Percentiles rank a stretch among this genome's conserved stretches.
These are phyloP conservation scores for Coprinellus micaceus DNA, from an alignment of 768 basidiomycete species.

Conservation along the genomic window DNA sequence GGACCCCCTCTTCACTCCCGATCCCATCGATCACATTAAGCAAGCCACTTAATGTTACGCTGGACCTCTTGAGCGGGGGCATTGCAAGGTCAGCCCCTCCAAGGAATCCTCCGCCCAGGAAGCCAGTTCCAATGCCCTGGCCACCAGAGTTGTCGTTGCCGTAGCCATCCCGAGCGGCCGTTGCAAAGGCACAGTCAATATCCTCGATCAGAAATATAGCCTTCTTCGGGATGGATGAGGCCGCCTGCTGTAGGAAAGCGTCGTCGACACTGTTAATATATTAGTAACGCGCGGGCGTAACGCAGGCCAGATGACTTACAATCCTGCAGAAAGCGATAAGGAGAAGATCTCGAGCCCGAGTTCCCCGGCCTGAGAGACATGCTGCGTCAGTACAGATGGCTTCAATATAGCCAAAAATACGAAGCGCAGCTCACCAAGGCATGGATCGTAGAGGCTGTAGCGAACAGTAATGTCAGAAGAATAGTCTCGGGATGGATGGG, in stretches of 20 bases:
- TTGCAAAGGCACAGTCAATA: conserved; percentile 53
- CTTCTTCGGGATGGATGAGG: conserved; percentile 44
- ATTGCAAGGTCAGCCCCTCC: conserved; percentile 1
- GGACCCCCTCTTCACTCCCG: conserved; percentile 57
- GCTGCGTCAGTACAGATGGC: neutral
- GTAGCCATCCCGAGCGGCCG: conserved; percentile 20
- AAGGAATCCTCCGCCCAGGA: neutral
- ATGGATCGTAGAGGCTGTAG: conserved; percentile 51
- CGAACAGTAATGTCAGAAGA: conserved; percentile 24
- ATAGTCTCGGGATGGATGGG: neutral
- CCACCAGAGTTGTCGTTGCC: conserved; percentile 39
- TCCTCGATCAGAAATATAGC: conserved; percentile 58
- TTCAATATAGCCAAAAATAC: neutral
- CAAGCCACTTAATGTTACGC: conserved; percentile 51
- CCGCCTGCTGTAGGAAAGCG: conserved; percentile 41
- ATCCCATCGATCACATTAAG: conserved; percentile 60
- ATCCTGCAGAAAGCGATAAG: conserved; percentile 45
- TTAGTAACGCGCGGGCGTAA: conserved; percentile 1
- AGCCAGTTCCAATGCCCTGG: neutral
- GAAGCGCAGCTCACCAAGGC: conserved; percentile 34
- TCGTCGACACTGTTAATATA: conserved; percentile 43
- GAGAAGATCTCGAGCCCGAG: conserved; percentile 83
- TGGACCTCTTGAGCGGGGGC: conserved; percentile 18
- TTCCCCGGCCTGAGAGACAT: conserved; percentile 44
- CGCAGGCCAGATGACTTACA: conserved; percentile 29